Percentiles rank a stretch among this genome's conserved stretches.
phyloP scores from a whole-genome alignment of 1,284 basidiomycete genomes.

The Leccinum pachyderme region DNA sequence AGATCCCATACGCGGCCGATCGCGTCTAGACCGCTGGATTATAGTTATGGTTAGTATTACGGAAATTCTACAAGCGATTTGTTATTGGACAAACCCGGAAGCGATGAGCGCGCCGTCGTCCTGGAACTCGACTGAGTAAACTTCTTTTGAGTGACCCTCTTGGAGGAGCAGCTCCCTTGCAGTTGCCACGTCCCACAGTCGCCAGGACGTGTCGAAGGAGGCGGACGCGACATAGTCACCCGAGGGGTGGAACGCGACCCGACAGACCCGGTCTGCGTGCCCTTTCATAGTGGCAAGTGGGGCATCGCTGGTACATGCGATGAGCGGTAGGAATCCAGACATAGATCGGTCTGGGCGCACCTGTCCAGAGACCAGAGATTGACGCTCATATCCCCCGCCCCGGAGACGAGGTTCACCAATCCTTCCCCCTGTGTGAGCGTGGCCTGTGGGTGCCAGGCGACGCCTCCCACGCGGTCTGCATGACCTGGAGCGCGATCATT shows the following conservation, averaged over 20 bases:
- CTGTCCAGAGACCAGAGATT: constrained; percentile 88
- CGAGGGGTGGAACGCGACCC: constrained; percentile 95
- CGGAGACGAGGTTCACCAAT: constrained; percentile 85
- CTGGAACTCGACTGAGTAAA: constrained; percentile 94
- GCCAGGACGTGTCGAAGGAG: constrained; percentile 98
- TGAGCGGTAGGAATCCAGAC: constrained; percentile 47
- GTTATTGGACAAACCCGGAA: constrained; percentile 62
- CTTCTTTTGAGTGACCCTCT: constrained; percentile 97
- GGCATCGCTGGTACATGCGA: constrained; percentile 33
- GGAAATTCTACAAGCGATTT: not conserved
- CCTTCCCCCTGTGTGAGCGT: constrained; percentile 74
- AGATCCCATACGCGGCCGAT: constrained; percentile 79
- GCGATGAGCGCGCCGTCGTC: constrained; percentile 91
- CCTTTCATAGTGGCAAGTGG: constrained; percentile 84
- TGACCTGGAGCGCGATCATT: constrained; percentile 55
- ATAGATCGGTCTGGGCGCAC: constrained; percentile 40
- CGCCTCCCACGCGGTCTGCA: constrained; percentile 88
- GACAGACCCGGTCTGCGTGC: constrained; percentile 87
- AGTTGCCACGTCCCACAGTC: constrained; percentile 90
- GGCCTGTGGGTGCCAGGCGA: constrained; percentile 97
- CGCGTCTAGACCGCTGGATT: not conserved
- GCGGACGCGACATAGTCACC: constrained; percentile 92
- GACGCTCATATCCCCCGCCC: constrained; percentile 84
- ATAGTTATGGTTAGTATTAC: not conserved
- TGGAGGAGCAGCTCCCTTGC: constrained; percentile 84